Conservation (phyloP, 495 filamentous ascomycete species). For the Penicillium waksmanii region DNA sequence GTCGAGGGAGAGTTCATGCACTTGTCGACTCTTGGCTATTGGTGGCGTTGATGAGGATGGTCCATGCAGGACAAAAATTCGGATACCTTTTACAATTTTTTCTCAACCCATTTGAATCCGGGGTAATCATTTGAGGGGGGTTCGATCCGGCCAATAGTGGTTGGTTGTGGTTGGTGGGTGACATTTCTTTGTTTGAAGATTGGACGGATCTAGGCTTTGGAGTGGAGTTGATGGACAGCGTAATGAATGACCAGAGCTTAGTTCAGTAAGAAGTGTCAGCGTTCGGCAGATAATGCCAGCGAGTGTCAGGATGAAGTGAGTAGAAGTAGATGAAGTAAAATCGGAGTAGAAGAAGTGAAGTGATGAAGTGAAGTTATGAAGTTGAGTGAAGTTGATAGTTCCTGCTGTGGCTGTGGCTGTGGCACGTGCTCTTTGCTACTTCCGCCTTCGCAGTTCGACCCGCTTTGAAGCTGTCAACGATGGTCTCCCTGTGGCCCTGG, state of each 20-base stretch:
- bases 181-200: not conserved
- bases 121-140: not conserved
- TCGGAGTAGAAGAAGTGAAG: not conserved
- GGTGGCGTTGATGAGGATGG: constrained; percentile 3
- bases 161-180: not conserved
- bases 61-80: not conserved
- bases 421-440: constrained; percentile 7
- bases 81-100: too few relatives aligned
- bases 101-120: not conserved
- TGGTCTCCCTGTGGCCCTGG: constrained; percentile 87
- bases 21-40: constrained; percentile 5
- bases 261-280: too few relatives aligned
- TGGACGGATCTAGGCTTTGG: not conserved
- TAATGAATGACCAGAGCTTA: too few relatives aligned
- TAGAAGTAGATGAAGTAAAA: too few relatives aligned
- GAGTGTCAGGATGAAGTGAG: too few relatives aligned
- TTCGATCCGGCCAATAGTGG: too few relatives aligned
- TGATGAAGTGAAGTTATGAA: not conserved
- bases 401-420: too few relatives aligned
- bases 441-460: not conserved
- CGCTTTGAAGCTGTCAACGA: constrained; percentile 31
- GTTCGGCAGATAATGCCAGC: too few relatives aligned
- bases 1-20: constrained; percentile 1
- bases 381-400: not conserved
- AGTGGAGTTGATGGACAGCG: too few relatives aligned